A percentile compares a stretch with the other conserved stretches of the same genome.
Conservation (phyloP, 352 stramenopile species). For the Salisapilia sapeloensis region DNA sequence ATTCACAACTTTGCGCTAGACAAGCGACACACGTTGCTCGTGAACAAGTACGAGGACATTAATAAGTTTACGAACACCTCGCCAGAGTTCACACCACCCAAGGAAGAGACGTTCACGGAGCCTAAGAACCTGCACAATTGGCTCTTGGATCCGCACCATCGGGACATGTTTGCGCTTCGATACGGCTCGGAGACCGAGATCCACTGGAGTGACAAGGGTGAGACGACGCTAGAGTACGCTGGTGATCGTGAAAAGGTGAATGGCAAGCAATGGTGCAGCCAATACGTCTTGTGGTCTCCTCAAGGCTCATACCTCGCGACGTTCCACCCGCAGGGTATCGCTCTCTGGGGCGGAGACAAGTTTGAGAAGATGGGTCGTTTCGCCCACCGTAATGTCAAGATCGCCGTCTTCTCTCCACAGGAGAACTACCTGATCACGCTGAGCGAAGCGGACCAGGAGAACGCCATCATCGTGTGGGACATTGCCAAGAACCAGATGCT, state of each 20-base stretch:
- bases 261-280: conserved; percentile 94
- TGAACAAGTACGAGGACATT: conserved; percentile 86
- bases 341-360: conserved; percentile 92
- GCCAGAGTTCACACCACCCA: conserved; percentile 61
- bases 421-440: conserved; percentile 96
- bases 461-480: conserved; percentile 95
- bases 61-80: conserved; percentile 59
- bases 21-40: conserved; percentile 93
- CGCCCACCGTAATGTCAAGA: conserved; percentile 89
- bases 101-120: conserved; percentile 78
- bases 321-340: conserved; percentile 94
- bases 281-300: conserved; percentile 95
- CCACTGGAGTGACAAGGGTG: conserved; percentile 89
- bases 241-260: conserved; percentile 90
- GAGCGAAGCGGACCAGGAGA: conserved; percentile 86
- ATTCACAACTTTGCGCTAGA: conserved; percentile 87
- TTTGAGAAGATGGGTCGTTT: conserved; percentile 98
- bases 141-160: conserved; percentile 81
- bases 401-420: conserved; percentile 88
- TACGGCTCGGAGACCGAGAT: conserved; percentile 93
- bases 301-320: conserved; percentile 95
- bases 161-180: conserved; percentile 92
- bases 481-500: conserved; percentile 82
- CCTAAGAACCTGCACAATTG: conserved; percentile 87
- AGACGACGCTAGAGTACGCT: conserved; percentile 87